phyloP scores from a whole-genome alignment of 1,139 yeast species.

The Debaryomycetaceae sp. region DNA sequence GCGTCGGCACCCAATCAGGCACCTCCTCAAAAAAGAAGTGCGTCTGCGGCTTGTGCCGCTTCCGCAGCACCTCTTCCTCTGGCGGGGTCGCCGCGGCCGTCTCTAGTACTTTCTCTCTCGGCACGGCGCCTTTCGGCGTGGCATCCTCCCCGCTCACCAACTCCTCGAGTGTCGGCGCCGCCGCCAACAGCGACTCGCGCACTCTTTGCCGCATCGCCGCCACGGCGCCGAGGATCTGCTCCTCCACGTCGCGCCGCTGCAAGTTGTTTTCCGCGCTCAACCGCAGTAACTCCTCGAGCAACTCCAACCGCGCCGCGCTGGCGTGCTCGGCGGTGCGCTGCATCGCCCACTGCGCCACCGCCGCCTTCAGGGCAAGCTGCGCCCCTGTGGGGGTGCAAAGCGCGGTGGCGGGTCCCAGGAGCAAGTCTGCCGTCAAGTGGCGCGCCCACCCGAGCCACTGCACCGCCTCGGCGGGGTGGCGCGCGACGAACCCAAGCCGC shows the following conservation, averaged over 20 bases:
- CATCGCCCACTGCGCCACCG: no score
- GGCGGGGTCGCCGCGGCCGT: background rate
- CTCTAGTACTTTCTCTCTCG: constrained; percentile 1
- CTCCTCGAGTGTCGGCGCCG: constrained; percentile 14
- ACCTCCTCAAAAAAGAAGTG: constrained; percentile 6
- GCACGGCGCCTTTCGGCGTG: background rate
- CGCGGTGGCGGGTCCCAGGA: no score
- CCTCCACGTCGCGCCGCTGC: constrained; percentile 3
- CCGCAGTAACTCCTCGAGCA: background rate
- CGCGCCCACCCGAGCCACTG: constrained; percentile 13
- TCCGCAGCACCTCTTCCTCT: constrained; percentile 1
- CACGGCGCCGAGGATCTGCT: constrained; percentile 1
- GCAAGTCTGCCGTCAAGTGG: constrained; percentile 9
- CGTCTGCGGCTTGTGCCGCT: no score
- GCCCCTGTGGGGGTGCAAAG: no score
- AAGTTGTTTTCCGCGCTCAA: constrained; percentile 6
- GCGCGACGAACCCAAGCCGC: constrained; percentile 8
- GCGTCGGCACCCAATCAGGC: constrained; percentile 6
- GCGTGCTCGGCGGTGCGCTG: no score
- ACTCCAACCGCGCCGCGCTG: constrained; percentile 3
- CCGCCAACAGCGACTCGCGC: constrained; percentile 8
- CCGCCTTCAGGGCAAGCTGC: no score
- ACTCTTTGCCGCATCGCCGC: constrained; percentile 5
- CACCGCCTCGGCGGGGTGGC: constrained; percentile 10
- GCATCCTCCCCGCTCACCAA: constrained; percentile 10